Evolutionary conservation across 257 asterid species (phyloP), one percentile per base, ranked within the genome.

Genomic region (Gentiana dahurica): DNA sequence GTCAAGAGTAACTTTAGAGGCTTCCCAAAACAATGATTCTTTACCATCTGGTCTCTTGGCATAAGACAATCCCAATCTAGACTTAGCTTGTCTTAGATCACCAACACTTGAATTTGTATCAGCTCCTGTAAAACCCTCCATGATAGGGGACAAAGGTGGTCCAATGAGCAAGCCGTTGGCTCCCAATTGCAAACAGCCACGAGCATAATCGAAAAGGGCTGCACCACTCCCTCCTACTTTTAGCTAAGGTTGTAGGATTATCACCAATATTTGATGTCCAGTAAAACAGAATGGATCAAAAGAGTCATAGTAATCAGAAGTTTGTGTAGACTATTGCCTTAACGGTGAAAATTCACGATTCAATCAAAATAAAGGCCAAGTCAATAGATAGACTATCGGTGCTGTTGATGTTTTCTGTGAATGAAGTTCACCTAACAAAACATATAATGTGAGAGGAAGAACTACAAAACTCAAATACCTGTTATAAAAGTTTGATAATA

Each of bases 171-270:
- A 70, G 46, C 95, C 95, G 34, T 88, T 91, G 3, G 94, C 97
- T n/a, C 97, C 95, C 41, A 85, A 88, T 49, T 88, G 94, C 1
- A 94, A 95, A 13, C 96, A 95, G 0, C 95, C 95, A 36, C 95
- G 78, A 2, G 91, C 96, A n/a, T 85, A 88, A 56, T 88, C 94
- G 64, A 88, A 85, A 35, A 88, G 79, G 51, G 95, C 94, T 2
- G 95, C 97, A 0, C 97, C 95, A 37, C 95, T 88, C 44, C 95
- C 97, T 32, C 95, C 95, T 41, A 88, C 90, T 70, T 88, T 81
- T 15, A 0, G 95, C 83, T 64, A 85, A 57, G 43, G 79, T 45
- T 48, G 74, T 59, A 10, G 87, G 88, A 1, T 50, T 58, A 36
- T 38, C 58, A 11, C 34, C 1, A 41, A 4, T 39, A 10, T 69